Percentiles rank a stretch among this genome's conserved stretches.
phyloP scores from a whole-genome alignment of 148 eudicot species.

The Oxyria digyna region DNA sequence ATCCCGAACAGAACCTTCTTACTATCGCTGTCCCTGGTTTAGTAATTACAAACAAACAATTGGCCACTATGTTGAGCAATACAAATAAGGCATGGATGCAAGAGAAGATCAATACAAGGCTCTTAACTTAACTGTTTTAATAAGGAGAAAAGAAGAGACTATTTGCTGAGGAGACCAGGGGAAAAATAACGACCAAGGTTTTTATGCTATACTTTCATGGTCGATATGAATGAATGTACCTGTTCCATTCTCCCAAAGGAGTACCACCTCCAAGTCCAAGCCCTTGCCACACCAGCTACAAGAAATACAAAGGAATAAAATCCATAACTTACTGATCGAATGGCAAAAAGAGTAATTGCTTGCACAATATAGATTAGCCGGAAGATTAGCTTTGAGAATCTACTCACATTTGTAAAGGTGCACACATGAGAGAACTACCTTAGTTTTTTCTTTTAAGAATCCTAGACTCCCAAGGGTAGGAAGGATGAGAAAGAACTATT shows the following conservation, averaged over 20 bases:
- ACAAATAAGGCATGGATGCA: background rate
- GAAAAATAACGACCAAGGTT: background rate
- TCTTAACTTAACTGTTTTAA: background rate
- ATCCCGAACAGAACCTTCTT: conserved; percentile 63
- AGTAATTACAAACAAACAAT: background rate
- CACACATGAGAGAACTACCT: background rate
- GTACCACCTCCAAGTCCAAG: conserved; percentile 73
- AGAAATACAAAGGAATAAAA: background rate
- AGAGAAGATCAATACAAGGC: background rate
- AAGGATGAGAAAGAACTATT: background rate
- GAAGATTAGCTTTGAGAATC: background rate
- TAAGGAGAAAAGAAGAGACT: background rate
- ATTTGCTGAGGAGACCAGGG: background rate
- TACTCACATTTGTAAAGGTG: background rate
- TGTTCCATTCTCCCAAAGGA: conserved; percentile 70
- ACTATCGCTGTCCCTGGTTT: conserved; percentile 33
- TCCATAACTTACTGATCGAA: background rate
- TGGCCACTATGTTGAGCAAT: background rate
- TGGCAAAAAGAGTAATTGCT: background rate
- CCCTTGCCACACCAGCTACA: conserved; percentile 85
- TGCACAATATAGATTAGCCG: background rate
- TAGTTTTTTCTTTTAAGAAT: background rate
- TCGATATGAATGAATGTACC: conserved; percentile 26
- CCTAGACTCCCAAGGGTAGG: background rate
- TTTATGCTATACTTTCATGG: background rate